Percentiles rank a stretch among this genome's conserved stretches.
Conservation (phyloP, 257 asterid genomes). For the Solanum bukasovii region DNA sequence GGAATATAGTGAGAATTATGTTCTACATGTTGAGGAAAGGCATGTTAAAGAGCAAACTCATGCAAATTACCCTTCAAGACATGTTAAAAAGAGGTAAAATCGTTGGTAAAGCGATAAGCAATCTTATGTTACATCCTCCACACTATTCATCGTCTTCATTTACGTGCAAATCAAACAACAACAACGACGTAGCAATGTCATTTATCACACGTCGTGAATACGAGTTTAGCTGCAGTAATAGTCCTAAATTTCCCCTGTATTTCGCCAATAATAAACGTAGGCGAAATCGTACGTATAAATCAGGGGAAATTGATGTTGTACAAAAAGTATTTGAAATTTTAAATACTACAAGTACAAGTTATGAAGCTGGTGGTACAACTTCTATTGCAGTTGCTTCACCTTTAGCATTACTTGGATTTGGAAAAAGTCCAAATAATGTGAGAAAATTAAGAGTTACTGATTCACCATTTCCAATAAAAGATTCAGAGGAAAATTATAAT, state of each 20-base stretch:
- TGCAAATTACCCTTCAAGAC: slow-evolving; percentile 10
- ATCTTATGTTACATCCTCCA: slow-evolving; percentile 17
- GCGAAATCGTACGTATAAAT: neutral
- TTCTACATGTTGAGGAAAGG: slow-evolving; percentile 31
- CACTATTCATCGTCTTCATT: slow-evolving; percentile 9
- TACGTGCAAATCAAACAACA: slow-evolving; percentile 7
- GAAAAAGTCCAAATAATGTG: slow-evolving; percentile 20
- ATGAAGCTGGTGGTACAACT: neutral
- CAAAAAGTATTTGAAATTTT: slow-evolving; percentile 6
- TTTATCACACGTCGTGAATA: slow-evolving; percentile 20
- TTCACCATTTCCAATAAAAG: slow-evolving; percentile 35
- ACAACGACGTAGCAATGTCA: slow-evolving; percentile 12
- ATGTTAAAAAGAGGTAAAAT: slow-evolving; percentile 20
- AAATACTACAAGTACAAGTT: neutral
- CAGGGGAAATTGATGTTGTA: neutral
- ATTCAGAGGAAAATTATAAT: slow-evolving; percentile 8
- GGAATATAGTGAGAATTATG: slow-evolving; percentile 15
- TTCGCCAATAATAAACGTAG: slow-evolving; percentile 11
- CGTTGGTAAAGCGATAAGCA: slow-evolving; percentile 22
- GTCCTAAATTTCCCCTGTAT: slow-evolving; percentile 5
- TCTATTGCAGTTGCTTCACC: neutral
- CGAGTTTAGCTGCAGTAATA: slow-evolving; percentile 39
- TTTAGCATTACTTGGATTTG: slow-evolving; percentile 24
- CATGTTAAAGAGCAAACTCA: slow-evolving; percentile 17
- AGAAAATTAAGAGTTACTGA: slow-evolving; percentile 36